phyloP scores from a whole-genome alignment of 495 filamentous ascomycete genomes.

The Penicillium ucsense region DNA sequence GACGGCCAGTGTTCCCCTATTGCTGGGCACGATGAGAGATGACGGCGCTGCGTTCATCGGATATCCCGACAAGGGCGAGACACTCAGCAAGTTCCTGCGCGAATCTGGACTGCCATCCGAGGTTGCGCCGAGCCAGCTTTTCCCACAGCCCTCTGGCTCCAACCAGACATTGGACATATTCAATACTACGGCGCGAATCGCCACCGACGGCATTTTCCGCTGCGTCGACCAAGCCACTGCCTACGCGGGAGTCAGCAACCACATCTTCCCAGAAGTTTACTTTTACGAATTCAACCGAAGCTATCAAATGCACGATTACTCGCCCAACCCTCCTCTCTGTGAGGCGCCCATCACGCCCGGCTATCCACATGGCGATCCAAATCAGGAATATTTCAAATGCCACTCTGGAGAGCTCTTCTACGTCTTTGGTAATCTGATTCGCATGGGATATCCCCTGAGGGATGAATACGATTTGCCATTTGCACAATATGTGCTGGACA shows the following conservation, averaged over 20 bases:
- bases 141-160: constrained; percentile 9
- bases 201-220: constrained; percentile 19
- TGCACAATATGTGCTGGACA: constrained; percentile 18
- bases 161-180: constrained; percentile 19
- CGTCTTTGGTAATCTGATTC: constrained; percentile 14
- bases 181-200: constrained; percentile 15
- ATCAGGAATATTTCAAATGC: constrained; percentile 19
- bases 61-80: constrained; percentile 8
- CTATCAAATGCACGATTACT: constrained; percentile 19
- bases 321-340: constrained; percentile 16
- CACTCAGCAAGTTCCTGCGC: constrained; percentile 6
- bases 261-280: constrained; percentile 15
- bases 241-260: constrained; percentile 8
- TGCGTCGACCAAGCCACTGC: constrained; percentile 20
- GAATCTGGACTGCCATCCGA: constrained; percentile 3
- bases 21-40: constrained; percentile 15
- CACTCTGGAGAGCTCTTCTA: constrained; percentile 20
- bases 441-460: constrained; percentile 11
- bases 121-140: constrained; percentile 4
- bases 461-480: constrained; percentile 18
- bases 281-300: constrained; percentile 23
- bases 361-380: constrained; percentile 15
- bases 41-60: constrained; percentile 18
- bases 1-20: constrained; percentile 11
- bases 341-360: constrained; percentile 12